These are phyloP conservation scores for Trichothecium roseum DNA, from an alignment of 2,329 filamentous ascomycete species.

Conservation along the genomic window DNA sequence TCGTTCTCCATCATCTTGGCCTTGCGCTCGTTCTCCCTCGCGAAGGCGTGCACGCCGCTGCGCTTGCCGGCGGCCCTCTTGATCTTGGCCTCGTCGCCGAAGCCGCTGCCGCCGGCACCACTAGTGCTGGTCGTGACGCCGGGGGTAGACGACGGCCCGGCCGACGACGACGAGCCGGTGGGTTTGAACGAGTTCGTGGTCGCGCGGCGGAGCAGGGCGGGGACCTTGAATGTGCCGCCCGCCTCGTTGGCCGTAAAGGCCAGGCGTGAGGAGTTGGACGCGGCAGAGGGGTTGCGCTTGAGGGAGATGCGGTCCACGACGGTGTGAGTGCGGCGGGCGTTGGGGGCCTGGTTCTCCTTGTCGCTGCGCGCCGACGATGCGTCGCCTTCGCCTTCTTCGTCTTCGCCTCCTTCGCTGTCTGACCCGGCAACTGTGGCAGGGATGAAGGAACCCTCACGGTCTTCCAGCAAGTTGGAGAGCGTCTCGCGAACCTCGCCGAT, in stretches of 20 bases:
- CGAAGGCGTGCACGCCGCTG: slow-evolving; percentile 51
- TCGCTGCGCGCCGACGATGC: slow-evolving; percentile 20
- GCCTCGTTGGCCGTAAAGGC: slow-evolving; percentile 43
- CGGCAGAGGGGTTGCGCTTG: slow-evolving; percentile 39
- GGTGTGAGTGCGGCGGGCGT: slow-evolving; percentile 26
- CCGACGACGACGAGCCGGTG: slow-evolving; percentile 13
- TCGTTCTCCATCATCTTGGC: slow-evolving; percentile 46
- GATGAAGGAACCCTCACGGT: slow-evolving; percentile 35
- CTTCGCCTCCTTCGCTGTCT: slow-evolving; percentile 32
- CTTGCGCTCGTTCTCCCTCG: slow-evolving; percentile 42
- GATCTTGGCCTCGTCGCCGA: slow-evolving; percentile 42
- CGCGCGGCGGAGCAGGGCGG: slow-evolving; percentile 60
- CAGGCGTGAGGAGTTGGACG: slow-evolving; percentile 25
- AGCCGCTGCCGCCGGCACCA: slow-evolving; percentile 12
- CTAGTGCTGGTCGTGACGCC: slow-evolving; percentile 14
- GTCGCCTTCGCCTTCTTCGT: slow-evolving; percentile 28
- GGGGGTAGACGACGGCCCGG: slow-evolving; percentile 18
- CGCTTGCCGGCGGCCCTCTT: slow-evolving; percentile 50
- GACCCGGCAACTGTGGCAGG: slow-evolving; percentile 27
- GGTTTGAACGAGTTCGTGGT: slow-evolving; percentile 54
- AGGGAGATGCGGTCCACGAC: slow-evolving; percentile 67
- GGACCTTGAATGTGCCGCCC: slow-evolving; percentile 51
- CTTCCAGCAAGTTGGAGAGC: slow-evolving; percentile 68
- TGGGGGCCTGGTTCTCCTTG: slow-evolving; percentile 38
- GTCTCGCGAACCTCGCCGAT: slow-evolving; percentile 75